Percentiles rank a stretch among this genome's conserved stretches.
These are phyloP conservation scores for Solanum arcanum DNA, from an alignment of 257 asterid species.

Conservation along the genomic window DNA sequence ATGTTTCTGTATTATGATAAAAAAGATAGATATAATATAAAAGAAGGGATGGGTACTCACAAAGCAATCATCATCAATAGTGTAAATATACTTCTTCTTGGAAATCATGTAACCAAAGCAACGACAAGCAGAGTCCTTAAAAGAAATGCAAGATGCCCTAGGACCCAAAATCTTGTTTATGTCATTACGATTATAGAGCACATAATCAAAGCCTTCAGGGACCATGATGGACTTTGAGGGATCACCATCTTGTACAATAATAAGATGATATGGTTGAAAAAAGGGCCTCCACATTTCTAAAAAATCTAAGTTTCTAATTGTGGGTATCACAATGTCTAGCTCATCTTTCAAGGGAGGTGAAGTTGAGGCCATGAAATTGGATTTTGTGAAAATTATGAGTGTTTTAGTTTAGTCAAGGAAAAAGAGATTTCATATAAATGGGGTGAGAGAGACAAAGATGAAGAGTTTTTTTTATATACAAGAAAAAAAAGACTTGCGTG, in stretches of 20 bases:
- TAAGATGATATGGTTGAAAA: neutral
- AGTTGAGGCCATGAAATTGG: conserved; percentile 24
- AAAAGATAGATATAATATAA: conserved; percentile 7
- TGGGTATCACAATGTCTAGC: neutral
- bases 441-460: neutral
- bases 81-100: neutral
- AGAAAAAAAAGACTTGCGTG: neutral
- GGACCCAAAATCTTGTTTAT: neutral
- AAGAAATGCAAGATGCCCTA: neutral
- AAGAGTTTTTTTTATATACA: neutral
- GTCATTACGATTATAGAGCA: neutral
- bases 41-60: conserved; percentile 20
- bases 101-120: neutral
- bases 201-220: neutral
- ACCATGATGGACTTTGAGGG: neutral
- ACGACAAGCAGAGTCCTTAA: neutral
- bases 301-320: neutral
- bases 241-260: neutral
- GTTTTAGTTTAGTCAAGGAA: neutral
- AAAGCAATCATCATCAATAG: neutral
- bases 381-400: neutral
- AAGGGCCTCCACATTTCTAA: neutral
- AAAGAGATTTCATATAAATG: neutral
- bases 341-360: neutral
- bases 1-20: neutral